Evolutionary conservation across 2,329 filamentous ascomycete species (phyloP).

Genomic region (Trichocomaceae sp.): DNA sequence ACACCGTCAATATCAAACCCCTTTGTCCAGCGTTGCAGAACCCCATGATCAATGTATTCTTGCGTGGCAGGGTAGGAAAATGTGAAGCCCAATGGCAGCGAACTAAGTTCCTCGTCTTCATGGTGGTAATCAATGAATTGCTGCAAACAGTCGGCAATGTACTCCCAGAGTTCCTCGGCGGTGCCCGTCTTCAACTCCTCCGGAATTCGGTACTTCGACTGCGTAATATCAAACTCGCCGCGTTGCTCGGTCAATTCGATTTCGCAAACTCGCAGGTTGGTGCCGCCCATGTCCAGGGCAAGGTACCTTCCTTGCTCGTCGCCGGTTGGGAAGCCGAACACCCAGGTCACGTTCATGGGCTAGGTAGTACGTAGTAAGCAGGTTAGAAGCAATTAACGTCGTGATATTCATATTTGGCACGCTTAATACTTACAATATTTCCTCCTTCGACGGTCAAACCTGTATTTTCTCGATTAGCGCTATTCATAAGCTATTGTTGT

Average conservation of each 20-base stretch:
- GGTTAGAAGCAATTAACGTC: not conserved
- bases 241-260: conserved; percentile 81
- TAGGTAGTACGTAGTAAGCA: conserved; percentile 38
- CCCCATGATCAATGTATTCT: conserved; percentile 85
- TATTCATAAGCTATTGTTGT: not conserved
- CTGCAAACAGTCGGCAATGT: conserved; percentile 85
- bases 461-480: conserved; percentile 29
- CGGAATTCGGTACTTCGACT: conserved; percentile 93
- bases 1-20: conserved; percentile 91
- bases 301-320: conserved; percentile 81
- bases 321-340: conserved; percentile 81
- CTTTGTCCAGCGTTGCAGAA: conserved; percentile 95
- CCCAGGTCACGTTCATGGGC: conserved; percentile 98
- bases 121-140: conserved; percentile 87
- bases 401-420: too few species aligned
- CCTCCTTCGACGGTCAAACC: conserved; percentile 81
- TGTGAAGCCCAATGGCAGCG: conserved; percentile 79
- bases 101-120: conserved; percentile 53
- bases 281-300: conserved; percentile 92
- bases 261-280: conserved; percentile 90
- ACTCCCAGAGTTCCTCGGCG: conserved; percentile 85
- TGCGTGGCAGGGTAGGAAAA: conserved; percentile 95
- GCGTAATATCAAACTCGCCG: conserved; percentile 88
- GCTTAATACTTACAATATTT: conserved; percentile 80
- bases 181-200: conserved; percentile 83